These are phyloP conservation scores for Pinus albicaulis DNA, from an alignment of 75 land plant genomes.

Conservation along the genomic window DNA sequence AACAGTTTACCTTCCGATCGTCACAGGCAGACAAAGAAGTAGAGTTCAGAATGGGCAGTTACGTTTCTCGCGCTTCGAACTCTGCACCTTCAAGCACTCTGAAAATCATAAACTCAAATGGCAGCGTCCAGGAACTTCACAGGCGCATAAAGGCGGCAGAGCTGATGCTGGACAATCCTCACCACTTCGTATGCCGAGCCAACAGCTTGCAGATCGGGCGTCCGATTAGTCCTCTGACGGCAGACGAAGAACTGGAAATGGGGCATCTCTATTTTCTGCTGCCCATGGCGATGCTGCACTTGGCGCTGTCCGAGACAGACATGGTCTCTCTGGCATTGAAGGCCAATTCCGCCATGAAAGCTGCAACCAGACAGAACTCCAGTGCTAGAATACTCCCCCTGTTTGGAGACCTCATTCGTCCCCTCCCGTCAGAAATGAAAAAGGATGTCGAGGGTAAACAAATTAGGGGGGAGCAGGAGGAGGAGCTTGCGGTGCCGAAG, in stretches of 20 bases:
- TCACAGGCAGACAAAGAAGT: too few relatives aligned
- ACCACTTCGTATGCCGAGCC: conserved; percentile 42
- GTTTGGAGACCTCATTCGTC: conserved; percentile 17
- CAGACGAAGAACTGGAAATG: conserved; percentile 62
- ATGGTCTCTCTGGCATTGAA: conserved; percentile 33
- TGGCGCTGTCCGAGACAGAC: conserved; percentile 39
- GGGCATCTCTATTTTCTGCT: conserved; percentile 48
- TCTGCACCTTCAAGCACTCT: neutral
- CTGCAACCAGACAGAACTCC: too few relatives aligned
- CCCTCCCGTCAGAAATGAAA: conserved; percentile 18
- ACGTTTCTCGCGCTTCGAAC: conserved; percentile 33
- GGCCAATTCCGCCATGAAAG: conserved; percentile 24
- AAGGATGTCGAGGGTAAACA: neutral
- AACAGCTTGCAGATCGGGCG: conserved; percentile 39
- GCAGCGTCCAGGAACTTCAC: conserved; percentile 27
- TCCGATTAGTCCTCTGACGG: conserved; percentile 40
- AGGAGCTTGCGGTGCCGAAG: neutral
- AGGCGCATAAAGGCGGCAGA: conserved; percentile 51
- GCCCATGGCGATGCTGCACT: conserved; percentile 46
- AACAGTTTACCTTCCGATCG: too few relatives aligned
- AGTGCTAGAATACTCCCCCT: conserved; percentile 5
- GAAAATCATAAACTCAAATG: conserved; percentile 40
- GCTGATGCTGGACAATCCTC: conserved; percentile 58
- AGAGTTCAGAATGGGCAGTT: conserved; percentile 36
- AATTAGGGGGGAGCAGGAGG: neutral